These are phyloP conservation scores for Knufia petricola DNA, from an alignment of 2,329 filamentous ascomycete species.

Conservation along the genomic window DNA sequence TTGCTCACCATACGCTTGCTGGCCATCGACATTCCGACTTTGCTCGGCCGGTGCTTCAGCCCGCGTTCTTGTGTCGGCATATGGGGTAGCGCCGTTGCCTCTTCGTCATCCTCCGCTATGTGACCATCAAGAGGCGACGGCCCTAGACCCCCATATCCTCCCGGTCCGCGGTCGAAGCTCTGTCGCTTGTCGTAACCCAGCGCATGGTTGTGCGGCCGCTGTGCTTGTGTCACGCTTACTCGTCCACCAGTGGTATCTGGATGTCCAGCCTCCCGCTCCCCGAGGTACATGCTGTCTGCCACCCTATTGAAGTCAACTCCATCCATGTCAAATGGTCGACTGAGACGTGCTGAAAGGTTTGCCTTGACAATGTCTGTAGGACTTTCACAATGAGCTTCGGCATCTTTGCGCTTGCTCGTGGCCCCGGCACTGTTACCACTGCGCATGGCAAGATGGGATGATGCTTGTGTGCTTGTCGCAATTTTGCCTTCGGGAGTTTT, in stretches of 20 bases:
- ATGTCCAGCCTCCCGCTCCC: conserved; percentile 17
- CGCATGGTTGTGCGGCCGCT: neutral
- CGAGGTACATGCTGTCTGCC: conserved; percentile 22
- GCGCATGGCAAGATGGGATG: conserved; percentile 14
- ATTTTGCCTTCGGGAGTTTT: neutral
- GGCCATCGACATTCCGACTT: conserved; percentile 7
- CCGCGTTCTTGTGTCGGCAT: conserved; percentile 13
- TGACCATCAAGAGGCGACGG: neutral
- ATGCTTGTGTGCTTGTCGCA: conserved; percentile 15
- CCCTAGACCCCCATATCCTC: conserved; percentile 8
- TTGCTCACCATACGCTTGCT: conserved; percentile 24
- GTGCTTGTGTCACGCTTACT: conserved; percentile 15
- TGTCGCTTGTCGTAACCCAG: neutral
- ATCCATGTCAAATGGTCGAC: conserved; percentile 22
- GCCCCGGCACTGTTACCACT: conserved; percentile 14
- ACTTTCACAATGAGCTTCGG: conserved; percentile 12
- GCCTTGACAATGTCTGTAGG: conserved; percentile 17
- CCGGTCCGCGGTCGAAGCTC: neutral
- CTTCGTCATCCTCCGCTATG: neutral
- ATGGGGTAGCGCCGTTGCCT: conserved; percentile 10
- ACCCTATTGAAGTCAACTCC: conserved; percentile 19
- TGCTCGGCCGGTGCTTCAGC: neutral
- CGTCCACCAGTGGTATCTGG: conserved; percentile 12
- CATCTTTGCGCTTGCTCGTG: conserved; percentile 8
- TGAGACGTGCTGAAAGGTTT: conserved; percentile 17